Percentiles rank a stretch among this genome's conserved stretches.
Evolutionary conservation across 305 asterid species (phyloP).

Genomic region (Solanum hybrid): DNA sequence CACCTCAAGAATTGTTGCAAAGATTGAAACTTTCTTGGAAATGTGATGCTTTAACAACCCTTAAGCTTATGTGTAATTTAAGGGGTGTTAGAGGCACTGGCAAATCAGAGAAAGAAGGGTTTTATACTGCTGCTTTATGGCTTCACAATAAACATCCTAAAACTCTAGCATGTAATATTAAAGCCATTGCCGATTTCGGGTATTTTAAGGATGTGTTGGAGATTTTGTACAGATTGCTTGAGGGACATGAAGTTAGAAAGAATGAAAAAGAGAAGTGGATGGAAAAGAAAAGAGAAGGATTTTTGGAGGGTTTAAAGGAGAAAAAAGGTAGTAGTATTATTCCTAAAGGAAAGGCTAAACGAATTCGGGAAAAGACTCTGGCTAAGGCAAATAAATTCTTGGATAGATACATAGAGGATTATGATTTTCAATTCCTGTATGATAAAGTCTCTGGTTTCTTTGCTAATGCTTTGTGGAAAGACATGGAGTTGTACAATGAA

Average conservation of each 20-base stretch:
- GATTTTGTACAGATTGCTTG: not conserved
- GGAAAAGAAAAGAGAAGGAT: not conserved
- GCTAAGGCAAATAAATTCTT: not conserved
- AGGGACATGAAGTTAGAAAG: not conserved
- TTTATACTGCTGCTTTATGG: not conserved
- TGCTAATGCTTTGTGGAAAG: not conserved
- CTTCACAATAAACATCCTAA: not conserved
- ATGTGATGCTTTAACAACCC: not conserved
- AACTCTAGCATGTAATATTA: not conserved
- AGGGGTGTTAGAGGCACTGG: not conserved
- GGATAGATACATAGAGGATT: not conserved
- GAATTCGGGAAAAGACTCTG: not conserved
- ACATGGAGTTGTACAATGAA: not conserved
- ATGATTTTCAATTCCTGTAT: not conserved
- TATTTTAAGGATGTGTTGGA: constrained; percentile 1
- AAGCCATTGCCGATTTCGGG: not conserved
- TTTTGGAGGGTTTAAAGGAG: not conserved
- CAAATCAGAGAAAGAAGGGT: constrained; percentile 1
- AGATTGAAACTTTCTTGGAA: not conserved
- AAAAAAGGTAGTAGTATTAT: not conserved
- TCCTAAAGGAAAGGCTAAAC: not conserved
- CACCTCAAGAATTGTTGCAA: not conserved
- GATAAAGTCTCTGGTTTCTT: not conserved
- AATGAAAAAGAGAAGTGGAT: not conserved
- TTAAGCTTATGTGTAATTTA: not conserved